Base-by-base conservation (phyloP, 1,284 basidiomycete species). In the Lignosus rhinocerotis region DNA sequence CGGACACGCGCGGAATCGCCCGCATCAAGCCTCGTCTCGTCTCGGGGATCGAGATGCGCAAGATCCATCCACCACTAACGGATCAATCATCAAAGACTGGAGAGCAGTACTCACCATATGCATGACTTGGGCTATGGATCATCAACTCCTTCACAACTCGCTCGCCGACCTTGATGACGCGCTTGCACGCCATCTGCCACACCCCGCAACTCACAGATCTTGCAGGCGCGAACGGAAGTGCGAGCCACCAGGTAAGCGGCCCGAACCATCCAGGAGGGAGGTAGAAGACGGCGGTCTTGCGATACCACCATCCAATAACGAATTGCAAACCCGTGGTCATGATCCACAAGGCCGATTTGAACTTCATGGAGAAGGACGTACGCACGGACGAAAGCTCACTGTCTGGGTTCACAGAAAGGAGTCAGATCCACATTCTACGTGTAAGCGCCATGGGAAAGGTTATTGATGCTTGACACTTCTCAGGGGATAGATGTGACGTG, bases 101-200 rank as follows among this genome's bases (percentile, higher is more conserved):
- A 14, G 6, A 14, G 6, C 30, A 50, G 41, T 38, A 58, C 63
- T 60, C 64, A 64, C 61, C 53, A 48, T n/a, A n/a, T n/a, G n/a
- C n/a, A n/a, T 51, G 46, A 12, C 36, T 30, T n/a, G 55, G 21
- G 30, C 41, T 50, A 14, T 55, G 55, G 11, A 64, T 46, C 44
- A 65, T 53, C 31, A 84, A 60, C 50, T 89, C 87, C 69, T 83
- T 87, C 60, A 88, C 84, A 9, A 88, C 78, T 36, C 84, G 80
- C 71, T 92, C 90, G 41, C 83, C 79, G 8, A 88, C 79, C 60
- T 83, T 80, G 61, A 96, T 80, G 17, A 93, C 89, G 53, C 92
- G 80, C 66, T 84, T 85, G 75, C 93, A 94, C 6, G 92, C 89
- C 82, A 95, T 92, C 66, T 93, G 90, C 94, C 94, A 97, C 36